Conservation (phyloP, 306 rosid genomes). For the Cicer bijugum region DNA sequence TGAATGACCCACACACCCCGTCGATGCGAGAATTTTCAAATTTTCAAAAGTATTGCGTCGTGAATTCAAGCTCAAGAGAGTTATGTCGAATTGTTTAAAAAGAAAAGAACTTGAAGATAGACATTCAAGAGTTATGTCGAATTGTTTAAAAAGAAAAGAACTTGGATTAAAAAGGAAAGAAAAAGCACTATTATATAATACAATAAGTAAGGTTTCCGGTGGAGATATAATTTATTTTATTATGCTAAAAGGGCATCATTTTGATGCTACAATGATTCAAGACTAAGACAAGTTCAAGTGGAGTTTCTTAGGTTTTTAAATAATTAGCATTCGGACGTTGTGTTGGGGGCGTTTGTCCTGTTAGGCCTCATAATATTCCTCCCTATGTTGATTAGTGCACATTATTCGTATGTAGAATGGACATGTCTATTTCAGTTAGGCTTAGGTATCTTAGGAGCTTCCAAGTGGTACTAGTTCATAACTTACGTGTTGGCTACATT, state of each 20-base stretch:
- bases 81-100: no score
- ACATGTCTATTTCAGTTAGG: slow-evolving; percentile 1
- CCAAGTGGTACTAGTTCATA: no score
- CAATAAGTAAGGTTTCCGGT: slow-evolving; percentile 12
- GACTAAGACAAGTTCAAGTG: slow-evolving; percentile 39
- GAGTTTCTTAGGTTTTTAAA: slow-evolving; percentile 26
- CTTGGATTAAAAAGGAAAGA: no score
- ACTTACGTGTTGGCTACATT: no score
- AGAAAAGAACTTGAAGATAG: no score
- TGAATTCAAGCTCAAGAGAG: no score
- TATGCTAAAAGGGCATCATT: slow-evolving; percentile 40
- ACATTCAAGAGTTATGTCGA: not conserved
- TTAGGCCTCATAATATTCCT: slow-evolving; percentile 10
- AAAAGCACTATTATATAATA: slow-evolving; percentile 7
- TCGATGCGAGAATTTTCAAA: no score
- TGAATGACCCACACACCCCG: no score
- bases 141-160: not conserved
- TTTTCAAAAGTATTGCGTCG: no score
- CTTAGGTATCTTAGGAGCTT: no score
- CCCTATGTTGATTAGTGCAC: slow-evolving; percentile 18
- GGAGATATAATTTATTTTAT: slow-evolving; percentile 34
- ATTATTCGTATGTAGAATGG: slow-evolving; percentile 12
- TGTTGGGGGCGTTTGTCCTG: slow-evolving; percentile 26
- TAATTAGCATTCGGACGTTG: slow-evolving; percentile 10
- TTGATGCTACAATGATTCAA: slow-evolving; percentile 41